These are phyloP conservation scores for Lachnellula occidentalis DNA, from an alignment of 2,329 filamentous ascomycete species.

Conservation along the genomic window DNA sequence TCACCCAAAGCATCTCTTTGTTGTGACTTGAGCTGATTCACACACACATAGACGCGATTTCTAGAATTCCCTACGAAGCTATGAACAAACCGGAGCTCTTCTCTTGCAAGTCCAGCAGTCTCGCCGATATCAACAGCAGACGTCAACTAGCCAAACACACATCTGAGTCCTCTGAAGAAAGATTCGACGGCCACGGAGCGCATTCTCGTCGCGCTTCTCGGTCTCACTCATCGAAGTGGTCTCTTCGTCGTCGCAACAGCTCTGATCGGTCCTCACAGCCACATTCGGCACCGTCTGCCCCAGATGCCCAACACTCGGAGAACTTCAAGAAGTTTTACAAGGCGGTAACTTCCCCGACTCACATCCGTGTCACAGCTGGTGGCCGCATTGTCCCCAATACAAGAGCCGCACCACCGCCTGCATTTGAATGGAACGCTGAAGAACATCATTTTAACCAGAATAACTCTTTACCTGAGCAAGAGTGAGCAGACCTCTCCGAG, in stretches of 20 bases:
- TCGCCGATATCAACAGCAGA: conserved; percentile 18
- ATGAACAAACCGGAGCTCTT: conserved; percentile 18
- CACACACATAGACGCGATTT: neutral
- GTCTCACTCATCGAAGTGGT: conserved; percentile 21
- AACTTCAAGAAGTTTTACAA: conserved; percentile 65
- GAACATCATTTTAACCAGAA: conserved; percentile 21
- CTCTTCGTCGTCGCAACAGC: conserved; percentile 26
- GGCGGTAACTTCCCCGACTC: conserved; percentile 61
- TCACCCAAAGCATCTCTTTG: neutral
- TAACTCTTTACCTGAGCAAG: conserved; percentile 6
- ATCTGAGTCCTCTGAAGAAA: conserved; percentile 18
- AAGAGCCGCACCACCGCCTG: conserved; percentile 33
- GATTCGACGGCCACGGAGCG: conserved; percentile 11
- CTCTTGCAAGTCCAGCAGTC: conserved; percentile 18
- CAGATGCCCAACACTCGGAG: conserved; percentile 52
- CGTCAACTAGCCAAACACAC: conserved; percentile 5
- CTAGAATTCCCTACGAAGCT: conserved; percentile 21
- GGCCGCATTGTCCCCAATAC: conserved; percentile 63
- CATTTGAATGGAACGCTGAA: conserved; percentile 26
- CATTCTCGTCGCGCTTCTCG: conserved; percentile 6
- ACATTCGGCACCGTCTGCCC: conserved; percentile 48
- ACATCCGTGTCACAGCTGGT: conserved; percentile 62
- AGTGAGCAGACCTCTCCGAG: neutral
- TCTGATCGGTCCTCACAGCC: conserved; percentile 32
- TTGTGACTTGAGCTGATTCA: neutral